A percentile compares a stretch with the other conserved stretches of the same genome.
Evolutionary conservation across 257 asterid genomes (phyloP).

Genomic region (Fraxinus pennsylvanica): DNA sequence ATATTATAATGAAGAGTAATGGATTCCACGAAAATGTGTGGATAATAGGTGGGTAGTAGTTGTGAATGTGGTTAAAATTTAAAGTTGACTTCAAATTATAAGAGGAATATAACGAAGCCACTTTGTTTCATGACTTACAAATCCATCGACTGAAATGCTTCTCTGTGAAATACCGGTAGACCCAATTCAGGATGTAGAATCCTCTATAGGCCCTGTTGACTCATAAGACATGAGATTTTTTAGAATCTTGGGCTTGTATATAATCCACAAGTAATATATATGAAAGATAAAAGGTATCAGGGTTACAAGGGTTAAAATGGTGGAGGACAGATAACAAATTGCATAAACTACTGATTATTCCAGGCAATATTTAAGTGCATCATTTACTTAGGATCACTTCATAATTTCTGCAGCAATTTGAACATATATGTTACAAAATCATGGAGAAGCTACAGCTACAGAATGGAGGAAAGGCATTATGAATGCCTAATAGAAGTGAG

Average conservation of each 20-base stretch:
- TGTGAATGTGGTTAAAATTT: no score
- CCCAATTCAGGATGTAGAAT: conserved; percentile 89
- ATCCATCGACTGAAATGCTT: conserved; percentile 73
- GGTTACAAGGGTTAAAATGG: neutral
- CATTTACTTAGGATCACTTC: neutral
- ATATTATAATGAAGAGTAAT: no score
- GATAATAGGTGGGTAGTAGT: no score
- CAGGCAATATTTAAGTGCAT: neutral
- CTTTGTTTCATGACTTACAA: conserved; percentile 47
- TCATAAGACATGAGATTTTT: conserved; percentile 8
- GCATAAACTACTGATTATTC: neutral
- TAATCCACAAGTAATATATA: neutral
- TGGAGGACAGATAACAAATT: neutral
- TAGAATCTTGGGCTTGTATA: neutral
- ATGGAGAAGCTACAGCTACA: neutral
- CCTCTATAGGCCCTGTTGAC: conserved; percentile 79
- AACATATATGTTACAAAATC: neutral
- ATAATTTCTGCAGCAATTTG: neutral
- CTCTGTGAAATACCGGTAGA: conserved; percentile 91
- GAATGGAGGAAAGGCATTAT: neutral
- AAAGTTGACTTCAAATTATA: no score
- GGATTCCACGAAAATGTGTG: no score
- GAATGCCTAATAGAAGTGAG: neutral
- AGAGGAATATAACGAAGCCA: neutral
- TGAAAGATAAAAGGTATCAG: neutral